Evolutionary conservation across 2,329 filamentous ascomycete species (phyloP).

Genomic region (Pseudogymnoascus sp.): DNA sequence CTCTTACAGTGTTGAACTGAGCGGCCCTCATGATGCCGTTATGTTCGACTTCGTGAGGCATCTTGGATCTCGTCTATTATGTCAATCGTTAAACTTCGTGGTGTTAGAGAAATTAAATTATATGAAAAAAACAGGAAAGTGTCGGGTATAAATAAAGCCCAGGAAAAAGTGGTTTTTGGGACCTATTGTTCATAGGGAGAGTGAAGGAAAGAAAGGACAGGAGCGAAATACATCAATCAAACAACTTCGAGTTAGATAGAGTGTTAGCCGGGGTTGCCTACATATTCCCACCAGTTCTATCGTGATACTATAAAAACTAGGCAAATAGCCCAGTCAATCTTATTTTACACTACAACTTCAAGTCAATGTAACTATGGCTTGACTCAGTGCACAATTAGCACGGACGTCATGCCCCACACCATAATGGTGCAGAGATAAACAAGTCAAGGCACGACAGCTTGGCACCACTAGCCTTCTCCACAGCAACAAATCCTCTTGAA

Average conservation of each 20-base stretch:
- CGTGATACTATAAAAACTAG: neutral
- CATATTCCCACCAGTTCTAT: neutral
- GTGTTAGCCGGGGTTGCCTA: neutral
- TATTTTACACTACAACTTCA: neutral
- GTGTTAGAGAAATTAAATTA: neutral
- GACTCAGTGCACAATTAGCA: neutral
- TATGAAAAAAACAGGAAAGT: neutral
- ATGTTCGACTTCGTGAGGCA: neutral
- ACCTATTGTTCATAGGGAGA: neutral
- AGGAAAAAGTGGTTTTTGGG: neutral
- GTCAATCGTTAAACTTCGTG: neutral
- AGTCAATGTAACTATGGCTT: neutral
- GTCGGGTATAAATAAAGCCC: neutral
- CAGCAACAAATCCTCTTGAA: neutral
- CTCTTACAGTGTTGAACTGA: conserved; percentile 9
- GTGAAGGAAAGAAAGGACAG: neutral
- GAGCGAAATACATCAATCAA: neutral
- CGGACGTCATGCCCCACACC: too few relatives aligned
- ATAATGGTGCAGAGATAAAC: too few relatives aligned
- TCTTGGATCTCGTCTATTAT: neutral
- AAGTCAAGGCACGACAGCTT: neutral
- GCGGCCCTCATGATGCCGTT: conserved; percentile 5
- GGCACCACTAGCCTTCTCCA: neutral
- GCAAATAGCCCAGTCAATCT: neutral
- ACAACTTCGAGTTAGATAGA: neutral